Base-by-base conservation (phyloP, 768 basidiomycete genomes). In the Cubamyces lactineus region DNA sequence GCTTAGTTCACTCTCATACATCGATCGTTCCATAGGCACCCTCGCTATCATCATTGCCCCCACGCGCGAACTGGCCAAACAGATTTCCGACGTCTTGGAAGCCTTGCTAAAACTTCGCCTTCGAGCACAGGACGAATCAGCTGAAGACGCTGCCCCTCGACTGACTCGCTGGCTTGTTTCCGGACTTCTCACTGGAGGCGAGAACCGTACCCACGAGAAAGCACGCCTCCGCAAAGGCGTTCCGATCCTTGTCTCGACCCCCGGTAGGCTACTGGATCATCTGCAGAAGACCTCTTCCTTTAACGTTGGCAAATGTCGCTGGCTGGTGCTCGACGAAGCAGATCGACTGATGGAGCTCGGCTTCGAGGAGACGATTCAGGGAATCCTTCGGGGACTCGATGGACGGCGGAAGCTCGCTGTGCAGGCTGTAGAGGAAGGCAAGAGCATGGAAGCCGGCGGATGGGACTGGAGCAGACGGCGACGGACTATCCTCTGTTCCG, bases 321-420 rank as follows among this genome's bases (percentile, higher is more conserved):
- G 96, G 94, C 81, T 99, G 30, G 88, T 99, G 9, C 85, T 98
- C 24, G 97, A 99, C 71, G 97, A 99, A 78, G 96, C 96, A 6
- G 97, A 99, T 75, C 82, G 95, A 43, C 78, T 99, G 53, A 98
- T 98, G 96, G 96, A 98, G 65, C 85, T 98, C 45, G 97, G 97
- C 0, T 99, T 99, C 65, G 96, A 97, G 73, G 95, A 98, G 71
- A 93, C 94, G 0, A 91, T 99, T 69, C 85, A 84, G 58, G 94
- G 93, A 1, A 97, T 98, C 65, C 77, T 98, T 39, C 84, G 88
- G 69, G 88, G 90, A 11, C 74, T 99, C 21, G 94, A 98, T 61
- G 94, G 94, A 0, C 83, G 94, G 53, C 76, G 85, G 53, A 87
- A 86, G 65, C 79, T 96, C 7, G 94, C 92, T 55, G 58, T 72